Evolutionary conservation across 225 moss, liverwort and hornwort genomes (phyloP).

Genomic region (Rhytidiadelphus loreus): DNA sequence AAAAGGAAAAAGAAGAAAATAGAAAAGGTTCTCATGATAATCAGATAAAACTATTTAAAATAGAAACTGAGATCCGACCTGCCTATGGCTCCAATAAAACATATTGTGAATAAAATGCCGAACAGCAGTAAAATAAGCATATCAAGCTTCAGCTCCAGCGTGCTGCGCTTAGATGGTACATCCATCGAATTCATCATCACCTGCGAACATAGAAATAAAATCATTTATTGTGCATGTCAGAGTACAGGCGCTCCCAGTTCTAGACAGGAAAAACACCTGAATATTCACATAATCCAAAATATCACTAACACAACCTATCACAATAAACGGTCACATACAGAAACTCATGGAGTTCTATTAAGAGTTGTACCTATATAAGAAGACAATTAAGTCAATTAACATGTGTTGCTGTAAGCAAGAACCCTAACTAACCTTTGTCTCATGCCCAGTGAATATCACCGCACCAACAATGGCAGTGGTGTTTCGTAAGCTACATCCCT

Average conservation of each 20-base stretch:
- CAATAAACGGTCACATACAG: neutral
- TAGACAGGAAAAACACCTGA: neutral
- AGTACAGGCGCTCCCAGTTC: neutral
- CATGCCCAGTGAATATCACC: conserved; percentile 82
- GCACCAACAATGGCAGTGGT: conserved; percentile 80
- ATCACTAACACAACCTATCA: neutral
- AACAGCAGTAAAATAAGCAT: conserved; percentile 79
- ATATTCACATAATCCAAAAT: neutral
- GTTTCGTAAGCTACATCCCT: conserved; percentile 91
- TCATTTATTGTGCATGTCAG: neutral
- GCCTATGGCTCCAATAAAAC: conserved; percentile 83
- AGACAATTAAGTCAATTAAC: neutral
- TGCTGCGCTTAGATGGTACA: conserved; percentile 93
- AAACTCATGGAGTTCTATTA: neutral
- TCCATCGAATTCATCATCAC: conserved; percentile 99
- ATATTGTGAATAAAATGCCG: conserved; percentile 61
- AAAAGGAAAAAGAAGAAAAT: neutral
- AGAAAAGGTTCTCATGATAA: neutral
- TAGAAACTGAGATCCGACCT: conserved; percentile 31
- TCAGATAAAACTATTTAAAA: neutral
- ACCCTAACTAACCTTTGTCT: conserved; percentile 62
- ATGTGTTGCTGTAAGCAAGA: neutral
- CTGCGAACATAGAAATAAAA: conserved; percentile 15
- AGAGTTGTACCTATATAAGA: neutral
- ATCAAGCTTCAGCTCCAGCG: conserved; percentile 82